Conservation (phyloP, 345 rosid species). For the Brassica napus region DNA sequence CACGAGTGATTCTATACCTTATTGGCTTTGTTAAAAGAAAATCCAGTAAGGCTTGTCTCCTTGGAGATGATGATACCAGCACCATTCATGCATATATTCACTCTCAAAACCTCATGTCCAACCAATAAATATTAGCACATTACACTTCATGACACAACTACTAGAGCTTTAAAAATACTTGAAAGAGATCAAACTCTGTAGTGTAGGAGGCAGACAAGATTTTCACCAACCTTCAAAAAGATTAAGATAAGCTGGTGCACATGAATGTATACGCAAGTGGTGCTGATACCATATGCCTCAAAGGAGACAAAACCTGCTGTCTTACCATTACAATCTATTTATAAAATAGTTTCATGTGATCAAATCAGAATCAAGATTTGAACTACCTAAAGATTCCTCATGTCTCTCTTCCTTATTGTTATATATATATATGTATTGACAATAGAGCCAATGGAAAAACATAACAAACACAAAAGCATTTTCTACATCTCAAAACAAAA, state of each 20-base stretch:
- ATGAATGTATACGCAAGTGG: constrained; percentile 11
- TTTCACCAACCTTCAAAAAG: not conserved
- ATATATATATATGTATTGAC: constrained; percentile 18
- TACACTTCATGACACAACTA: constrained; percentile 23
- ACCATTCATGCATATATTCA: constrained; percentile 34
- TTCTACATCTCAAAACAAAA: constrained; percentile 17
- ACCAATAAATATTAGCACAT: constrained; percentile 11
- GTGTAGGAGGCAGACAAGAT: constrained; percentile 28
- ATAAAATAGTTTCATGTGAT: constrained; percentile 10
- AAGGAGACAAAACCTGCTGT: constrained; percentile 14
- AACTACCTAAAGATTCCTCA: constrained; percentile 9
- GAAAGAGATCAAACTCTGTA: constrained; percentile 7
- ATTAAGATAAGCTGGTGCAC: constrained; percentile 9
- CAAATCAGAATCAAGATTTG: constrained; percentile 4
- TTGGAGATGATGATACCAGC: constrained; percentile 7
- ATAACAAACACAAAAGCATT: constrained; percentile 21
- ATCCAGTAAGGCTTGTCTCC: constrained; percentile 25
- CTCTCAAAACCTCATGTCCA: constrained; percentile 12
- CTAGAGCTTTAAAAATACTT: not conserved
- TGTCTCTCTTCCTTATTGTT: not conserved
- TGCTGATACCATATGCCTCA: not conserved
- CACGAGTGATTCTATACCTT: constrained; percentile 1
- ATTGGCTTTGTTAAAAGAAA: constrained; percentile 2
- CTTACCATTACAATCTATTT: not conserved
- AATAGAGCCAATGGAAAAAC: not conserved